Base-by-base conservation (phyloP, 2,329 filamentous ascomycete genomes). In the Macrophomina pseudophaseolina region DNA sequence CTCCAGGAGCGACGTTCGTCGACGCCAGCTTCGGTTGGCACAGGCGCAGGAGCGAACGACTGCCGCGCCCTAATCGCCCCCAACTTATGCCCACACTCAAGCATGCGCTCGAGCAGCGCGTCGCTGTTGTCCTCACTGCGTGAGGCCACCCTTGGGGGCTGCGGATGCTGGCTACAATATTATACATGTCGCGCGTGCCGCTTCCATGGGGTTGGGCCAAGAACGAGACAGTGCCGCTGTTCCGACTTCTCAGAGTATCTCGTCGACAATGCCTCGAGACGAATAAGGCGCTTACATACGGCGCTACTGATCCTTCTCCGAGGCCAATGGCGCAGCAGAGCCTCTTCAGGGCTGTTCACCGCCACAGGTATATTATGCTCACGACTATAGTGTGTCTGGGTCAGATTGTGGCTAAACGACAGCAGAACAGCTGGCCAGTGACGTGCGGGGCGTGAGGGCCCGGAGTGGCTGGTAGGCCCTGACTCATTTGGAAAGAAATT, bases 401-500 rank as follows among this genome's bases (percentile, higher is more conserved):
- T 16, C 12, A 28, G n/a, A n/a, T 44, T 9, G 32, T 6, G 38
- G 1, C 40, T 16, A 30, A 14, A 8, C 30, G 14, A 16, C 12
- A 33, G 38, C 7, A 7, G 56, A 60, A 48, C 56, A n/a, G 16
- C 42, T 49, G 32, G 30, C n/a, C 58, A 23, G 32, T 28, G 44
- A 49, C 38, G 58, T 32, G 58, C 44, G 44, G n/a, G 32, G 44
- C 30, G 58, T 16, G 28, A n/a, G 58, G 28, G 58, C 58, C n/a
- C 42, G 5, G n/a, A 30, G 58, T 62, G 58, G 58, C 58, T 49
- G 58, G 42, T 38, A 35, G 32, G 32, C 58, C 35, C 18, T 62
- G 58, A 62, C 42, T 62, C 58, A 62, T 62, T 35, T 7, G 32
- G 16, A 5, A 28, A 49, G 46, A 28, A 62, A 49, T 33, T 62